These are phyloP conservation scores for Teratosphaeria gauchensis DNA, from an alignment of 2,329 filamentous ascomycete genomes.

Conservation along the genomic window DNA sequence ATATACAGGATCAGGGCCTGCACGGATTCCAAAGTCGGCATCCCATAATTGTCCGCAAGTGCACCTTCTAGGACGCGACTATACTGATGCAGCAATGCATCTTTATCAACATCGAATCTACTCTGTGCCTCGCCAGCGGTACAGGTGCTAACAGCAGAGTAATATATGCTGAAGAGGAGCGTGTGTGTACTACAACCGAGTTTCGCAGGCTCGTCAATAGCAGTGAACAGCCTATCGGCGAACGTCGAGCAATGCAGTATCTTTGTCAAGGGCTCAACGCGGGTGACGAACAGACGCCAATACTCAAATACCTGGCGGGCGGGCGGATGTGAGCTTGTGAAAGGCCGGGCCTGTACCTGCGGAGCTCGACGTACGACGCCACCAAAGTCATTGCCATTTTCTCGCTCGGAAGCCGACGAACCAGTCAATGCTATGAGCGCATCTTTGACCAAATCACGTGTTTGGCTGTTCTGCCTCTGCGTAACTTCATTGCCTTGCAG, in stretches of 20 bases:
- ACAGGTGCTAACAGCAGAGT: conserved; percentile 16
- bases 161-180: conserved; percentile 18
- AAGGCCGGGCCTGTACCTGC: background rate
- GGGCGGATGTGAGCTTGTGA: conserved; percentile 9
- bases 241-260: conserved; percentile 19
- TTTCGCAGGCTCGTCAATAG: conserved; percentile 8
- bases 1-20: conserved; percentile 9
- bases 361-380: background rate
- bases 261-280: conserved; percentile 21
- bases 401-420: conserved; percentile 10
- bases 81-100: conserved; percentile 7
- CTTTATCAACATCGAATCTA: conserved; percentile 15
- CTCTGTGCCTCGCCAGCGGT: conserved; percentile 13
- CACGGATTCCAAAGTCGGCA: conserved; percentile 4
- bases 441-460: conserved; percentile 17
- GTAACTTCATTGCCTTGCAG: background rate
- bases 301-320: conserved; percentile 14
- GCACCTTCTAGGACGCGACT: conserved; percentile 1
- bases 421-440: conserved; percentile 18
- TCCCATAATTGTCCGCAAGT: conserved; percentile 4
- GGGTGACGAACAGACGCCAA: conserved; percentile 17
- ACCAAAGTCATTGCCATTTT: background rate
- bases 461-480: background rate
- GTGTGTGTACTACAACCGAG: conserved; percentile 9
- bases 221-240: conserved; percentile 8